A percentile compares a stretch with the other conserved stretches of the same genome.
Conservation (phyloP, 495 filamentous ascomycete genomes). For the Tuber umbilicatum region DNA sequence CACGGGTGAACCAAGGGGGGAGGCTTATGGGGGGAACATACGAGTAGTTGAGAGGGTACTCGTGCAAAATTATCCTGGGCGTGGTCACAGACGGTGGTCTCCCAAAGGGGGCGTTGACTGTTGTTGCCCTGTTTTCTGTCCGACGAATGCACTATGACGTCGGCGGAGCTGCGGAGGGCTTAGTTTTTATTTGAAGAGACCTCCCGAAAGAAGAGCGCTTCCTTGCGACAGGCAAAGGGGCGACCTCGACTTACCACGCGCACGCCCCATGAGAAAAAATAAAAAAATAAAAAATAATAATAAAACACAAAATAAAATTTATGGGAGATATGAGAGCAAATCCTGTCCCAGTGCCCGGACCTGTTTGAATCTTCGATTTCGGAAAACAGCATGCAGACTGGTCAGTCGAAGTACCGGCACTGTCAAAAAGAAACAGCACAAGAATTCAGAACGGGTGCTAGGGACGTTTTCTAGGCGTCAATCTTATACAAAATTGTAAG, state of each 20-base stretch:
- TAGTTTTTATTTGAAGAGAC: slow-evolving; percentile 39
- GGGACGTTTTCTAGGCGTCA: background rate
- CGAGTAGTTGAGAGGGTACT: slow-evolving; percentile 21
- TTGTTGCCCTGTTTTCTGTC: slow-evolving; percentile 41
- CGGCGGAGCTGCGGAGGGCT: slow-evolving; percentile 36
- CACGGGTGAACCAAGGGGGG: slow-evolving; percentile 23
- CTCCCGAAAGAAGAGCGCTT: slow-evolving; percentile 39
- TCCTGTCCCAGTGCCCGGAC: slow-evolving; percentile 32
- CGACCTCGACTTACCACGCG: slow-evolving; percentile 30
- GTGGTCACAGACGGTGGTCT: slow-evolving; percentile 31
- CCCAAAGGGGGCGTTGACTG: slow-evolving; percentile 38
- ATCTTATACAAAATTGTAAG: slow-evolving; percentile 1
- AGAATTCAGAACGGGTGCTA: background rate
- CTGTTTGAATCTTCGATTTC: slow-evolving; percentile 31
- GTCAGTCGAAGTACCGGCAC: slow-evolving; percentile 15
- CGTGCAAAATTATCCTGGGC: slow-evolving; percentile 30
- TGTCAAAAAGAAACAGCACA: slow-evolving; percentile 15
- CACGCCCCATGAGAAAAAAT: slow-evolving; percentile 30
- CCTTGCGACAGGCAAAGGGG: slow-evolving; percentile 34
- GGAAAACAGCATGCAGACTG: slow-evolving; percentile 30
- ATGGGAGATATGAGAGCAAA: background rate
- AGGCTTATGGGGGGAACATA: slow-evolving; percentile 18
- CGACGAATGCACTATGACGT: slow-evolving; percentile 41
- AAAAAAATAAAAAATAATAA: slow-evolving; percentile 12
- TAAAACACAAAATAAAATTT: background rate